Evolutionary conservation across 176 grass and related monocot species (phyloP).

Genomic region (Dactylis glomerata): DNA sequence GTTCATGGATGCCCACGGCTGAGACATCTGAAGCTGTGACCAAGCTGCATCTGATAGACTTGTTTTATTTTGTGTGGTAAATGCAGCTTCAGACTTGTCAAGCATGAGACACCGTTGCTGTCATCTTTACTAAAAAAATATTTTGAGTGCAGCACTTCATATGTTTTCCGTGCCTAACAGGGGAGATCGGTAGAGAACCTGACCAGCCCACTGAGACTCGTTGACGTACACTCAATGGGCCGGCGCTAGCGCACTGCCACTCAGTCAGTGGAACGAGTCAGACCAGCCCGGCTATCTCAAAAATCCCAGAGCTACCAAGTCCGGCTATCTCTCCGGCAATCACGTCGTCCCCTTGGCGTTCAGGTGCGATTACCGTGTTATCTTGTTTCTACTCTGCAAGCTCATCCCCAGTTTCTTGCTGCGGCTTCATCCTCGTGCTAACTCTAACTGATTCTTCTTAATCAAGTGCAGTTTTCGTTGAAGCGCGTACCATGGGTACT

Average conservation of each 20-base stretch:
- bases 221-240: background rate
- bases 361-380: background rate
- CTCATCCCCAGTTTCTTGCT: background rate
- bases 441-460: background rate
- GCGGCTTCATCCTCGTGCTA: background rate
- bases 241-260: background rate
- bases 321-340: background rate
- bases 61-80: too few species aligned
- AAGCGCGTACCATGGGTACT: background rate
- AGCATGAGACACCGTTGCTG: too few species aligned
- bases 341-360: background rate
- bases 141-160: background rate
- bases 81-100: too few species aligned
- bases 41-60: too few species aligned
- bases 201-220: background rate
- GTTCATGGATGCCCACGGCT: too few species aligned
- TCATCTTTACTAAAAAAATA: too few species aligned
- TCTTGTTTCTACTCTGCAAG: background rate
- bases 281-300: background rate
- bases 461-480: background rate
- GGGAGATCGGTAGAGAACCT: background rate
- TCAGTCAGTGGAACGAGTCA: background rate
- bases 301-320: background rate
- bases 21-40: too few species aligned
- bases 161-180: background rate